A percentile compares a stretch with the other conserved stretches of the same genome.
These are phyloP conservation scores for Cunninghamia lanceolata DNA, from an alignment of 75 land plant species.

Conservation along the genomic window DNA sequence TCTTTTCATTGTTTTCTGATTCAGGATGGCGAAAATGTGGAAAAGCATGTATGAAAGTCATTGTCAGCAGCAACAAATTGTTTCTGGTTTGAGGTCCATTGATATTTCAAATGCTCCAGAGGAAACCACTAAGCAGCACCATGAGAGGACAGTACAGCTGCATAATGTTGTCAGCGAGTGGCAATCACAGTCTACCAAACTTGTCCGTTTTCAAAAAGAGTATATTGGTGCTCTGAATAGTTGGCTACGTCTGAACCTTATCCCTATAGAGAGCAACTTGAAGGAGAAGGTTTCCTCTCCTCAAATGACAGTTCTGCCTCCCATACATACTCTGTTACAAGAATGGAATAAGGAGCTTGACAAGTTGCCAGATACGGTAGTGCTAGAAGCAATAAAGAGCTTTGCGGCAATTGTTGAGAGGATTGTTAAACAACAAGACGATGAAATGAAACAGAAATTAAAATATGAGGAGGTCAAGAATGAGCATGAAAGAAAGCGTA, in stretches of 20 bases:
- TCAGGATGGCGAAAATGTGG: conserved; percentile 95
- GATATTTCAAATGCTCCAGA: conserved; percentile 48
- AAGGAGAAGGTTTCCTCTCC: conserved; percentile 75
- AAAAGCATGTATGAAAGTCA: conserved; percentile 60
- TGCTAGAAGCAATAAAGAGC: conserved; percentile 48
- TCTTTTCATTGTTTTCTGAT: background rate
- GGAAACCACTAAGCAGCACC: conserved; percentile 74
- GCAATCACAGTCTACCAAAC: conserved; percentile 45
- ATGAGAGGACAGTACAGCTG: conserved; percentile 63
- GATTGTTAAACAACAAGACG: conserved; percentile 52
- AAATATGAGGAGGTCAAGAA: conserved; percentile 46
- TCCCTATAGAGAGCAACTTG: conserved; percentile 65
- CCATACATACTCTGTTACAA: conserved; percentile 51
- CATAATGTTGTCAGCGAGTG: conserved; percentile 48
- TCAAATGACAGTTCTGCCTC: conserved; percentile 30
- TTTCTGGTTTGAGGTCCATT: conserved; percentile 37
- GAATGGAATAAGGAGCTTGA: conserved; percentile 69
- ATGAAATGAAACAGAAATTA: conserved; percentile 52
- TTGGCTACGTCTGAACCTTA: conserved; percentile 74
- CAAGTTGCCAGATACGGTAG: conserved; percentile 57
- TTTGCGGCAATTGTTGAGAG: conserved; percentile 58
- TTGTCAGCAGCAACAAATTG: conserved; percentile 43
- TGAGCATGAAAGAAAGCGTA: conserved; percentile 44
- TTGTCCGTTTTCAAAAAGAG: conserved; percentile 60
- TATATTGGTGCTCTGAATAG: conserved; percentile 62